Conservation (phyloP, 2,329 filamentous ascomycete species). For the Calonectria montana region DNA sequence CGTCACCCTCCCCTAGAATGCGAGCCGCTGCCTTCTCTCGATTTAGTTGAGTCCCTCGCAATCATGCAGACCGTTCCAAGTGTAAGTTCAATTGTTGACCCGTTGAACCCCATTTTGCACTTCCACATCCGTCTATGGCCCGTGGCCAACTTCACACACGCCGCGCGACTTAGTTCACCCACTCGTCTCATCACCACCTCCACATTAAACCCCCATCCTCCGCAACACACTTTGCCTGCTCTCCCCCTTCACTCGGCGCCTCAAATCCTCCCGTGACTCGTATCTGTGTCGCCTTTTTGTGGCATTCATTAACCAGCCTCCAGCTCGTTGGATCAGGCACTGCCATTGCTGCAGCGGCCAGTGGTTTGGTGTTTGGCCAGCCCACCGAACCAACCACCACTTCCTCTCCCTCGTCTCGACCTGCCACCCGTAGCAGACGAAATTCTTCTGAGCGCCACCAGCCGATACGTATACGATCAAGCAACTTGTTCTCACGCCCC, state of each 20-base stretch:
- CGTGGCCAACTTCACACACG: slow-evolving; percentile 32
- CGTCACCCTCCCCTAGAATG: slow-evolving; percentile 49
- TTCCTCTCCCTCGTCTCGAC: slow-evolving; percentile 43
- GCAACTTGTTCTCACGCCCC: slow-evolving; percentile 53
- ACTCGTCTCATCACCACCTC: slow-evolving; percentile 34
- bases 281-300: slow-evolving; percentile 31
- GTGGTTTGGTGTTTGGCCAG: slow-evolving; percentile 70
- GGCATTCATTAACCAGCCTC: slow-evolving; percentile 36
- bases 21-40: slow-evolving; percentile 49
- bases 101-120: slow-evolving; percentile 24
- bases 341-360: slow-evolving; percentile 70
- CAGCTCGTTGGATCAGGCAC: slow-evolving; percentile 72
- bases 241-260: slow-evolving; percentile 27
- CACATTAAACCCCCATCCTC: slow-evolving; percentile 34
- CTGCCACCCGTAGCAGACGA: slow-evolving; percentile 42
- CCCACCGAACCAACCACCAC: slow-evolving; percentile 53
- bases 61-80: slow-evolving; percentile 67
- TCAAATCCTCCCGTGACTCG: slow-evolving; percentile 37
- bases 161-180: slow-evolving; percentile 20
- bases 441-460: slow-evolving; percentile 51
- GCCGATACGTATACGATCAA: slow-evolving; percentile 40
- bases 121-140: slow-evolving; percentile 11
- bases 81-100: slow-evolving; percentile 55
- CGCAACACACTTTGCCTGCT: slow-evolving; percentile 40
- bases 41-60: slow-evolving; percentile 53